phyloP scores from a whole-genome alignment of 2,329 filamentous ascomycete genomes.

The Hymenoscyphus occultus region DNA sequence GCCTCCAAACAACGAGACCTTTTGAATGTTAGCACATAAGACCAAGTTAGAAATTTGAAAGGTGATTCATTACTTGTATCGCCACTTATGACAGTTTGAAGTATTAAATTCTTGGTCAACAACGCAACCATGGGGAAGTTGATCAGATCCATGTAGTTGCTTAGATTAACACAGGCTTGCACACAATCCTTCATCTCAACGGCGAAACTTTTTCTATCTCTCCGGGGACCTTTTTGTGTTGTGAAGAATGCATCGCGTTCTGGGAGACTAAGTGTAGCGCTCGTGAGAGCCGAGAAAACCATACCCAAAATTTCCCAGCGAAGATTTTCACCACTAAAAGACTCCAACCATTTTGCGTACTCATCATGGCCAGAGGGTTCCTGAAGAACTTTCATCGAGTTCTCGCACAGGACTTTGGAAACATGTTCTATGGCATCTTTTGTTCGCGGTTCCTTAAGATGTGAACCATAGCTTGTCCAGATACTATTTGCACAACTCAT shows the following conservation, averaged over 20 bases:
- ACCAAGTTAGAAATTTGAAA: not conserved
- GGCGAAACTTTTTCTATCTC: slow-evolving; percentile 28
- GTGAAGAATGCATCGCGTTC: slow-evolving; percentile 30
- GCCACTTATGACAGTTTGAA: slow-evolving; percentile 41
- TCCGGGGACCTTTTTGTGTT: slow-evolving; percentile 28
- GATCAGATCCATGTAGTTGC: slow-evolving; percentile 35
- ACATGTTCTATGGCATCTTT: slow-evolving; percentile 28
- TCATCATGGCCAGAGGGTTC: slow-evolving; percentile 24
- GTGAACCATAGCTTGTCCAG: slow-evolving; percentile 28
- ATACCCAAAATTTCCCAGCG: slow-evolving; percentile 36
- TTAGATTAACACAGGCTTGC: slow-evolving; percentile 39
- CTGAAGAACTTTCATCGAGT: slow-evolving; percentile 29
- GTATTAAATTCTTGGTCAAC: slow-evolving; percentile 36
- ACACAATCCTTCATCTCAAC: slow-evolving; percentile 36
- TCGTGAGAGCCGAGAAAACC: slow-evolving; percentile 27
- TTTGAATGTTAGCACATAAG: not conserved
- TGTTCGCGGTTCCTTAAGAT: slow-evolving; percentile 25
- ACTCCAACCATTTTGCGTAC: slow-evolving; percentile 31
- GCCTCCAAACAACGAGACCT: slow-evolving; percentile 41
- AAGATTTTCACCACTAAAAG: slow-evolving; percentile 31
- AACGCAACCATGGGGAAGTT: slow-evolving; percentile 43
- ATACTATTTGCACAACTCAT: slow-evolving; percentile 23
- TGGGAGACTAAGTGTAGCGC: slow-evolving; percentile 23
- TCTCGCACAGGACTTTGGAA: slow-evolving; percentile 32
- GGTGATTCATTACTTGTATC: slow-evolving; percentile 39